Base-by-base conservation (phyloP, 371 early-diverging fungal genomes). In the Furculomyces boomerangus region DNA sequence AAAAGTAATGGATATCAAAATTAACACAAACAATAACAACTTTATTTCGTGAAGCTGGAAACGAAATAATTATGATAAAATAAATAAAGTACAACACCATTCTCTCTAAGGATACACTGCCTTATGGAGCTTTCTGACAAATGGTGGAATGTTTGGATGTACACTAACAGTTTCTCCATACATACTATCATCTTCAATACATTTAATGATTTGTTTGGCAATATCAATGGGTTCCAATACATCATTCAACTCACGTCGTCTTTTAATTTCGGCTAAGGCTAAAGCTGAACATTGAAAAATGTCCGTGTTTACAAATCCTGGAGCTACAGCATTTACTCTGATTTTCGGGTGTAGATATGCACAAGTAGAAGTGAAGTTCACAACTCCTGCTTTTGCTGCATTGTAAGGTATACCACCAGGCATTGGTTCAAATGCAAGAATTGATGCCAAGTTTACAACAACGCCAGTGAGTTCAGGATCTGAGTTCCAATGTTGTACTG, bases 341-440 rank as follows among this genome's bases (percentile, higher is more conserved):
- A 89, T 79, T 14, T 71, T 57, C 8, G 56, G 57, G 0, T 60
- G 54, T 50, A 61, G 32, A 16, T 59, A 60, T 0, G 61, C 53
- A 26, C 70, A 68, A 1, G 63, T 53, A 7, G 63, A 61, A 1
- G 70, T 70, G 39, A 70, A 58, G 54, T 60, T 56, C 29, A 61
- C 67, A 50, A 84, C 80, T 13, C 80, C 90, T 55, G 75, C 78
- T 65, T 89, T 89, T 27, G 84, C 77, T 0, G 86, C 85, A 1
- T 79, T 76, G 63, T 89, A 89, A 7, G 82, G 71, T 1, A 88
- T 86, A 27, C 78, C 75, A 1, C 66, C 52, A 13, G 73, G 70
- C 20, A 74, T 67, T 10, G 80, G 84, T 54, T 75, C 74, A 27
- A 85, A 71, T 1, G 84, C 89, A 48, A 81, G 81, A 52, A 84